Percentiles rank a stretch among this genome's conserved stretches.
phyloP scores from a whole-genome alignment of 2,329 filamentous ascomycete species.

The Ophiostoma populinum region DNA sequence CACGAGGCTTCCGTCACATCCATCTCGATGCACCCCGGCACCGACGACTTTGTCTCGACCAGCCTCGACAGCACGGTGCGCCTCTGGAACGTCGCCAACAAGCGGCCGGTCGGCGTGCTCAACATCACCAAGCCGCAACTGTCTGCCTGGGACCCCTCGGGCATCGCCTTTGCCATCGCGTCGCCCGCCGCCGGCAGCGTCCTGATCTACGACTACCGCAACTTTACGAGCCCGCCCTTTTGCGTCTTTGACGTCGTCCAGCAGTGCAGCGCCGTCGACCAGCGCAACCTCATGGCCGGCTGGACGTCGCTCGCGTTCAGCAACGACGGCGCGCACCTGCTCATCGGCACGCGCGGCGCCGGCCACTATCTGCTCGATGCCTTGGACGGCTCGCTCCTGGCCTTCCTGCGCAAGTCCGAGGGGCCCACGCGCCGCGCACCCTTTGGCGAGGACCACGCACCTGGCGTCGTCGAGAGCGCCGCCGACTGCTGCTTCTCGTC shows the following conservation, averaged over 20 bases:
- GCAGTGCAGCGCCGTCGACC: slow-evolving; percentile 27
- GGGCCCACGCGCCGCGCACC: slow-evolving; percentile 35
- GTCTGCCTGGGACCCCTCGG: slow-evolving; percentile 80
- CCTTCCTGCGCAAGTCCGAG: slow-evolving; percentile 46
- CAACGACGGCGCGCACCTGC: slow-evolving; percentile 78
- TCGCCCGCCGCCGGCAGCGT: slow-evolving; percentile 65
- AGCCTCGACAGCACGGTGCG: slow-evolving; percentile 80
- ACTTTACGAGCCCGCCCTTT: slow-evolving; percentile 86
- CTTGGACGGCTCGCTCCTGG: slow-evolving; percentile 65
- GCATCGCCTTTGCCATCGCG: slow-evolving; percentile 77
- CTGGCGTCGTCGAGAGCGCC: slow-evolving; percentile 33
- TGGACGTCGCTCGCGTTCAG: slow-evolving; percentile 94
- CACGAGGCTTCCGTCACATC: slow-evolving; percentile 74
- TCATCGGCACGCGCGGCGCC: slow-evolving; percentile 66
- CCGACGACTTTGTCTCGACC: slow-evolving; percentile 84
- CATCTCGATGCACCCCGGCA: slow-evolving; percentile 67
- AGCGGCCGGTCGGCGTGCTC: slow-evolving; percentile 63
- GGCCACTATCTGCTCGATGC: slow-evolving; percentile 91
- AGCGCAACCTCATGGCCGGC: slow-evolving; percentile 43
- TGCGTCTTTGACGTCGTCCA: slow-evolving; percentile 65
- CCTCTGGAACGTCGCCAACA: slow-evolving; percentile 74
- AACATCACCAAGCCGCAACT: slow-evolving; percentile 69
- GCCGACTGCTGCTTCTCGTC: slow-evolving; percentile 80
- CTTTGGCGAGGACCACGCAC: slow-evolving; percentile 28
- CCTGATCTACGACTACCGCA: slow-evolving; percentile 81